phyloP scores from a whole-genome alignment of 768 basidiomycete genomes.

The Leccinum ochraceum region DNA sequence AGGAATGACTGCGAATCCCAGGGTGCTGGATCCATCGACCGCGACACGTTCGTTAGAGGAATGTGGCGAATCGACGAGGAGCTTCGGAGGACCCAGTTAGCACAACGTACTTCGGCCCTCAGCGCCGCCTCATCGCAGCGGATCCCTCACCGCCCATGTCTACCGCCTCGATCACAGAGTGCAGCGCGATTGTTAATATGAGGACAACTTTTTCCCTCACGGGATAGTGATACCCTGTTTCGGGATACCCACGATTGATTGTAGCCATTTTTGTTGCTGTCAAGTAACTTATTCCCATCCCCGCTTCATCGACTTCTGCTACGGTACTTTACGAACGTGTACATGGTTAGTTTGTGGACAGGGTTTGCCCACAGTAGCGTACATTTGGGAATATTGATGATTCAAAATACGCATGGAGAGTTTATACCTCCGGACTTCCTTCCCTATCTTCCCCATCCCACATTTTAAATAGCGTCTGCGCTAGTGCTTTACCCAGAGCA shows the following conservation, averaged over 20 bases:
- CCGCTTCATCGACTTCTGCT: neutral
- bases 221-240: constrained; percentile 17
- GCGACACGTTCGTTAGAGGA: constrained; percentile 68
- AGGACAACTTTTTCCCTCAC: neutral
- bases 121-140: constrained; percentile 36
- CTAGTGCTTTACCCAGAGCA: constrained; percentile 54
- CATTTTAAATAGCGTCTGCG: constrained; percentile 44
- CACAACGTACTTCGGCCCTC: constrained; percentile 33
- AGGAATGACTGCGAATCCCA: constrained; percentile 74
- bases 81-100: constrained; percentile 58
- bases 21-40: constrained; percentile 56
- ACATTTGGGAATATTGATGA: constrained; percentile 2
- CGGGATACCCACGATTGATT: constrained; percentile 18
- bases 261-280: neutral
- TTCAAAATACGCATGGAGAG: neutral
- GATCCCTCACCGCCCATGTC: constrained; percentile 34
- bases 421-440: constrained; percentile 45
- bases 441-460: constrained; percentile 48
- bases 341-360: constrained; percentile 1
- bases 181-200: constrained; percentile 17
- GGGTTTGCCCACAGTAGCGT: neutral
- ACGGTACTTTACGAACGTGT: neutral
- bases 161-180: constrained; percentile 20
- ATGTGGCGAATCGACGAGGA: constrained; percentile 91
- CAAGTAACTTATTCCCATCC: constrained; percentile 18